Conservation (phyloP, 2,329 filamentous ascomycete species). For the Apiospora arundinis region DNA sequence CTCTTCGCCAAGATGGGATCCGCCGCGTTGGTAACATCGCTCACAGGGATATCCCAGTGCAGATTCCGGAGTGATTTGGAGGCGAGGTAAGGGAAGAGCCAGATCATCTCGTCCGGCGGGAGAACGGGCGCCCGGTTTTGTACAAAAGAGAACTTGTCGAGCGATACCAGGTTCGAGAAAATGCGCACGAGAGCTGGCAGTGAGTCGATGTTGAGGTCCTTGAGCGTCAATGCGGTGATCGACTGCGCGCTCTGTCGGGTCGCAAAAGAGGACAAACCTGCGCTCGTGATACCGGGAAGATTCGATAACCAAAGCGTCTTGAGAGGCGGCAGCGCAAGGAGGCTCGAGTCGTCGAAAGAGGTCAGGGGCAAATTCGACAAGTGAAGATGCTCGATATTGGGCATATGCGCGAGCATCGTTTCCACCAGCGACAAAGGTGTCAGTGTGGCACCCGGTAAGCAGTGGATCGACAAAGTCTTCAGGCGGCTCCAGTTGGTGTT, state of each 20-base stretch:
- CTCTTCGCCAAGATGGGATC: constrained; percentile 69
- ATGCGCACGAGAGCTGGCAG: constrained; percentile 65
- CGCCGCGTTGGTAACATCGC: constrained; percentile 52
- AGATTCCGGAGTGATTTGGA: constrained; percentile 58
- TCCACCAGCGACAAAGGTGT: constrained; percentile 59
- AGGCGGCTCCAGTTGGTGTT: constrained; percentile 64
- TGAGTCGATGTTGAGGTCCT: constrained; percentile 62
- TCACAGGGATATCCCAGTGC: constrained; percentile 69
- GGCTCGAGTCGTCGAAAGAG: constrained; percentile 62
- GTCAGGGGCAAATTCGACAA: constrained; percentile 61
- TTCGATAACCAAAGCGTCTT: constrained; percentile 61
- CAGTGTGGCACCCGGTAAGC: constrained; percentile 60
- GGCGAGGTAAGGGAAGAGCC: constrained; percentile 69
- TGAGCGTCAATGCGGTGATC: constrained; percentile 58
- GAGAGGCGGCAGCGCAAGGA: constrained; percentile 61
- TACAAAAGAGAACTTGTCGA: constrained; percentile 59
- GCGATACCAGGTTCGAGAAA: constrained; percentile 57
- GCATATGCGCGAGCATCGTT: constrained; percentile 56
- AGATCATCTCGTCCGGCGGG: constrained; percentile 61
- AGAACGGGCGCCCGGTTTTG: constrained; percentile 62
- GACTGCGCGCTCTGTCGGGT: constrained; percentile 52
- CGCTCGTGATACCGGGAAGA: constrained; percentile 61
- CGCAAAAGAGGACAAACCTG: constrained; percentile 63
- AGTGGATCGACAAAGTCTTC: constrained; percentile 63
- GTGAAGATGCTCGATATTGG: constrained; percentile 63